Conservation (phyloP, 2,329 filamentous ascomycete genomes). For the Clarireedia paspali region DNA sequence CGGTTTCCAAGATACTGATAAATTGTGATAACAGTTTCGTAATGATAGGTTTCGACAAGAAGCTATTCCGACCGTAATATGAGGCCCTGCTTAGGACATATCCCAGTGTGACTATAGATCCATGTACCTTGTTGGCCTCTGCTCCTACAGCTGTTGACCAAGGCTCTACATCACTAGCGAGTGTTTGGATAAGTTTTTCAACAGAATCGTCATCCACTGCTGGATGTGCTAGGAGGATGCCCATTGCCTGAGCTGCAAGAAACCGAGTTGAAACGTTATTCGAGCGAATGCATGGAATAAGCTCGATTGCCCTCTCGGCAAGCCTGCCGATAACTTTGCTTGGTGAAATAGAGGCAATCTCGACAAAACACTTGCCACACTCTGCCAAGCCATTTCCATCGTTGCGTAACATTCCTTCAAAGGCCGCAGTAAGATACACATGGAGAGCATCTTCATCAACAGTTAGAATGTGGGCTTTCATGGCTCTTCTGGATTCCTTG, state of each 20-base stretch:
- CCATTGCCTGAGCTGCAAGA: slow-evolving; percentile 62
- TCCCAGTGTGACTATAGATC: slow-evolving; percentile 49
- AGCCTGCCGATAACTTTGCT: slow-evolving; percentile 44
- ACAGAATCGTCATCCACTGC: slow-evolving; percentile 35
- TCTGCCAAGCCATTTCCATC: slow-evolving; percentile 34
- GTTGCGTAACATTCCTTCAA: slow-evolving; percentile 46
- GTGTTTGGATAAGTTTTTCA: slow-evolving; percentile 34
- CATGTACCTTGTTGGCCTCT: slow-evolving; percentile 50
- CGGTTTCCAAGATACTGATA: slow-evolving; percentile 43
- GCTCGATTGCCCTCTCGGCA: slow-evolving; percentile 38
- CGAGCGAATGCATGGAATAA: slow-evolving; percentile 57
- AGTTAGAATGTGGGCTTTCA: slow-evolving; percentile 46
- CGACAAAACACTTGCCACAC: slow-evolving; percentile 45
- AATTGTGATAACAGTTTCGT: slow-evolving; percentile 36
- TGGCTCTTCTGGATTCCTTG: slow-evolving; percentile 50
- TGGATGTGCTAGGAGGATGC: slow-evolving; percentile 66
- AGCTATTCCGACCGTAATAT: slow-evolving; percentile 37
- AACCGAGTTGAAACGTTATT: slow-evolving; percentile 63
- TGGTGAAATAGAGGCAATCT: slow-evolving; percentile 44
- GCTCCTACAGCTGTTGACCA: slow-evolving; percentile 52
- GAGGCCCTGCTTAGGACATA: slow-evolving; percentile 49
- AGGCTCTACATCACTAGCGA: slow-evolving; percentile 38
- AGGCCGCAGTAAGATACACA: slow-evolving; percentile 44
- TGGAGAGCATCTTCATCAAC: slow-evolving; percentile 34
- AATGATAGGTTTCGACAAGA: slow-evolving; percentile 31